Base-by-base conservation (phyloP, 768 basidiomycete genomes). In the Phanerochaete carnosa region DNA sequence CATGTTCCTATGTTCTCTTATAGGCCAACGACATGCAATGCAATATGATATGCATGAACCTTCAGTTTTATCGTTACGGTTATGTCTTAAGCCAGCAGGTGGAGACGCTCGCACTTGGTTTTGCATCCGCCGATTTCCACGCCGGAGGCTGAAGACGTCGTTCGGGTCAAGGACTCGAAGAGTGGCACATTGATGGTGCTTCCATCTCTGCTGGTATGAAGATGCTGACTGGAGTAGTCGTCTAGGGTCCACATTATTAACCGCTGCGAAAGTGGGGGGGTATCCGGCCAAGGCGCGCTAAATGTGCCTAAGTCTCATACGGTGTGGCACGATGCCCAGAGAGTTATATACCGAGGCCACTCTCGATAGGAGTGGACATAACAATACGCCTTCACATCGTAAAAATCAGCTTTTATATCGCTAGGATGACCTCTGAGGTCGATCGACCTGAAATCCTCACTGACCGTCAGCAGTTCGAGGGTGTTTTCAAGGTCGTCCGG, bases 401-500 rank as follows among this genome's bases (percentile, higher is more conserved):
- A 35, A 35, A 13, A 6, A 35, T 43, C 39, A 4, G 39, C 39
- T 43, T 19, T 43, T 7, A 12, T 8, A 43, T 4, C 39, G 19
- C 39, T 12, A 4, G 8, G 39, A 43, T 43, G 39, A 4, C 39
- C 19, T 4, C 19, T 7, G 11, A 19, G 19, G 19, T 19, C 19
- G 39, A 43, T 11, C 39, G 19, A n/a, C n/a, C n/a, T n/a, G n/a
- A 69, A 68, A 54, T 67, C 68, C 2, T 58, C n/a, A n/a, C 62
- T 47, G 67, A 69, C 50, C 56, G 88, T 37, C 72, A 73, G 3
- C 82, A 80, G 57, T 98, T 98, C 74, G 82, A 90, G 66, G 79
- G 69, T 30, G 88, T 90, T 4, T 98, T 87, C 75, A 77, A 79
- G 12, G 73, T 77, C 62, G 83, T 98, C 64, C 83, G 87, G n/a